These are phyloP conservation scores for Vanilla planifolia DNA, from an alignment of 106 monocot genomes.

Conservation along the genomic window DNA sequence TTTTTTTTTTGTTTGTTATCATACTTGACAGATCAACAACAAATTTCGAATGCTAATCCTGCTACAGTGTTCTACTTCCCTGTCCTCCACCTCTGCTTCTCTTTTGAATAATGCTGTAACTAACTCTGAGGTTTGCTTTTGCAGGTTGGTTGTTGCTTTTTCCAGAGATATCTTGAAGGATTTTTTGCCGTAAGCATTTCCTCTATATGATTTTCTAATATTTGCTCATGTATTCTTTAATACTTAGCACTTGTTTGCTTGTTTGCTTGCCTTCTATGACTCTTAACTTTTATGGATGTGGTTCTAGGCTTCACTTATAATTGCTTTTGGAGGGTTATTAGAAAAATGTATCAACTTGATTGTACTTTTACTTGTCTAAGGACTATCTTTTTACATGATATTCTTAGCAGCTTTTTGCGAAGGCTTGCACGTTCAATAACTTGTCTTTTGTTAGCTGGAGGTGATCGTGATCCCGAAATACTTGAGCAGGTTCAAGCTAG, in stretches of 20 bases:
- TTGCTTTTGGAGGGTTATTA: too few relatives aligned
- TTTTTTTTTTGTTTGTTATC: background rate
- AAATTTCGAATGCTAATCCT: background rate
- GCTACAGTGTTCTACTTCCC: background rate
- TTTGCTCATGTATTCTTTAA: background rate
- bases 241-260: background rate
- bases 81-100: too few relatives aligned
- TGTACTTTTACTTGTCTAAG: too few relatives aligned
- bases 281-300: too few relatives aligned
- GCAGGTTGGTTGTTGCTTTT: conserved; percentile 73
- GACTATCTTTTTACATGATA: too few relatives aligned
- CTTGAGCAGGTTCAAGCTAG: conserved; percentile 60
- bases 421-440: conserved; percentile 35
- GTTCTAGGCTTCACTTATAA: too few relatives aligned
- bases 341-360: too few relatives aligned
- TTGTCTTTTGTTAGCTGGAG: conserved; percentile 54
- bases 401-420: conserved; percentile 40
- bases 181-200: conserved; percentile 82
- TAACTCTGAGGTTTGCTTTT: conserved; percentile 9
- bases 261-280: background rate
- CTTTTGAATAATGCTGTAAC: background rate
- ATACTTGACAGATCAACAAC: background rate
- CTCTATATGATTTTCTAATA: background rate
- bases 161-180: conserved; percentile 77
- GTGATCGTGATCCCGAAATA: conserved; percentile 68